A percentile compares a stretch with the other conserved stretches of the same genome.
Conservation (phyloP, 2,329 filamentous ascomycete genomes). For the Raffaelea ambrosiae region DNA sequence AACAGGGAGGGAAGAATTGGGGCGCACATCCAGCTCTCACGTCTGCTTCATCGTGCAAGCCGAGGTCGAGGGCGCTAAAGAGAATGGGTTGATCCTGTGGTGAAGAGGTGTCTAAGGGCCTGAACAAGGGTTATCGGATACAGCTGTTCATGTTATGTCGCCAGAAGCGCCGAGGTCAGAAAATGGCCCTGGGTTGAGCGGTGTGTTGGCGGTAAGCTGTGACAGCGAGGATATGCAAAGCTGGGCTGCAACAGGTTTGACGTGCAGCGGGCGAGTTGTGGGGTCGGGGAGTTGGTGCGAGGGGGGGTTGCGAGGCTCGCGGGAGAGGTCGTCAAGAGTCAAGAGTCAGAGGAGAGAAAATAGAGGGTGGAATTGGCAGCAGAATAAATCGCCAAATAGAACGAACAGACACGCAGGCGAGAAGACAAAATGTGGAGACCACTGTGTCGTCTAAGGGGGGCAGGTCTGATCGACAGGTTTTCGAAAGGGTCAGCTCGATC, state of each 20-base stretch:
- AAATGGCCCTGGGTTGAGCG: too few species aligned
- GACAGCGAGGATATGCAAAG: too few species aligned
- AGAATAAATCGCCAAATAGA: background rate
- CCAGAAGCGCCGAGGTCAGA: too few species aligned
- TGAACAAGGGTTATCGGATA: too few species aligned
- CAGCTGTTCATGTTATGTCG: too few species aligned
- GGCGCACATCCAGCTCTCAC: background rate
- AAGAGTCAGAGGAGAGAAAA: background rate
- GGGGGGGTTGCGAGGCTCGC: too few species aligned
- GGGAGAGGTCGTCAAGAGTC: background rate
- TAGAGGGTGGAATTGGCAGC: background rate
- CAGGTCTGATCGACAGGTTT: slow-evolving; percentile 2
- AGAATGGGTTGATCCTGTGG: background rate
- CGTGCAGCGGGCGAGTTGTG: too few species aligned
- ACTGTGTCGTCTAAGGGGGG: background rate
- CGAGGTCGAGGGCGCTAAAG: background rate
- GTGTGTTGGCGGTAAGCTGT: too few species aligned
- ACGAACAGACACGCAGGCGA: background rate
- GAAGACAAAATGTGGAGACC: background rate
- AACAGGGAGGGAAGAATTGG: background rate
- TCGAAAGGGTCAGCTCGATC: background rate
- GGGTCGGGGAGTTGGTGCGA: too few species aligned
- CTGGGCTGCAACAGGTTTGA: too few species aligned
- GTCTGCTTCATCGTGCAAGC: background rate
- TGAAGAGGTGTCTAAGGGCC: background rate